Evolutionary conservation across 2,329 filamentous ascomycete genomes (phyloP), one percentile per base, ranked within the genome.

Genomic region (Xylaria digitata): DNA sequence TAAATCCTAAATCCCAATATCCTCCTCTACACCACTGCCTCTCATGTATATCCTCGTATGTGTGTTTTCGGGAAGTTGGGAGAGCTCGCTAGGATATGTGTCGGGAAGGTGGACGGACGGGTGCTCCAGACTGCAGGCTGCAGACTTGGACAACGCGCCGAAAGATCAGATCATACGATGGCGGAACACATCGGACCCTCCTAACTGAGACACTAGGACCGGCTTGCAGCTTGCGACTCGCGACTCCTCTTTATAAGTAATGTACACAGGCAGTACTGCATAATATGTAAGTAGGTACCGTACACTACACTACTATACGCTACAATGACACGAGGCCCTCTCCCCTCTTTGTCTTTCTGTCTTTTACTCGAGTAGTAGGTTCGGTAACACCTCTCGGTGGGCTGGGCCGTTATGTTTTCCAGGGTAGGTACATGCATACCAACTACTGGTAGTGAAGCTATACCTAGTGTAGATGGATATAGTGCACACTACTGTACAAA

Each of bases 101-200:
- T 65, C 58, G 63, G 48, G 48, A 46, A 61, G 52, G 57, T 62
- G 65, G 61, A 54, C 58, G 49, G 59, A 55, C 23, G 64, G 54
- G 48, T 58, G 59, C 49, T 26, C 26, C 26, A 26, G 26, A 26
- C 26, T 62, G 57, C 57, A 65, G 46, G 42, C 61, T 46, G 37
- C 37, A 40, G 11, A 40, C 37, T 40, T 40, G 57, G 54, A 61
- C 17, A 59, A 67, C 64, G 49, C 64, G 61, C 60, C 54, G n/a
- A 67, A 62, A 46, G 62, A 50, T 61, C 63, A 63, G 66, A 70
- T 70, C 68, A 70, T 70, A 70, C 68, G 68, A 70, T 70, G 68
- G 68, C 68, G 66, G 68, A 66, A 70, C 52, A 63, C 62, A 66
- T 65, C 65, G 65, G 68, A 45, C 64, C 63, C 52, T 54, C 63